Conservation (phyloP, 2,329 filamentous ascomycete genomes). For the Scorias spongiosa region DNA sequence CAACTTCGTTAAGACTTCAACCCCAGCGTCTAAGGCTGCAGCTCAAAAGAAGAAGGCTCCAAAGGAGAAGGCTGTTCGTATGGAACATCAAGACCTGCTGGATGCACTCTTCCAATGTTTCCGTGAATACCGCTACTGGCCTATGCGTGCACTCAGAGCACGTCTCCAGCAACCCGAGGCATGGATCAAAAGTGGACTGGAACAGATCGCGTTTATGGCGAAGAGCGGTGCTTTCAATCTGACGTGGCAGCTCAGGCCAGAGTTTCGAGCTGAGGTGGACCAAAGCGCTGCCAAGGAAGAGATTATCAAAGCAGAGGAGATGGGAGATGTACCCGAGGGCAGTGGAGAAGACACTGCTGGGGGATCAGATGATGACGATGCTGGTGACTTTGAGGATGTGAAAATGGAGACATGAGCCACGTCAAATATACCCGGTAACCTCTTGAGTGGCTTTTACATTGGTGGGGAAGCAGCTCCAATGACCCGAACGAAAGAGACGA, state of each 20-base stretch:
- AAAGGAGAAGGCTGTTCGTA: slow-evolving; percentile 77
- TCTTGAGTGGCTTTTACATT: too few relatives aligned
- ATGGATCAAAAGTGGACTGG: slow-evolving; percentile 75
- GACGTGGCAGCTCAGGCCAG: slow-evolving; percentile 65
- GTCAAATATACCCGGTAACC: too few relatives aligned
- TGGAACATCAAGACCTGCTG: slow-evolving; percentile 74
- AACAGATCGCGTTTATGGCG: slow-evolving; percentile 68
- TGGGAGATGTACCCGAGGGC: slow-evolving; percentile 17
- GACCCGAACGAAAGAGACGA: too few relatives aligned
- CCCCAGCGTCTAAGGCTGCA: slow-evolving; percentile 6
- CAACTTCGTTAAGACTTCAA: slow-evolving; percentile 21
- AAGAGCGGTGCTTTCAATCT: slow-evolving; percentile 74
- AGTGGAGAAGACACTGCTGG: slow-evolving; percentile 21
- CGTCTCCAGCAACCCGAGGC: slow-evolving; percentile 74
- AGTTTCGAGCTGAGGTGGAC: slow-evolving; percentile 44
- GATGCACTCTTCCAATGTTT: slow-evolving; percentile 76
- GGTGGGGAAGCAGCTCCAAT: too few relatives aligned
- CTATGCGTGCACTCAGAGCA: slow-evolving; percentile 71
- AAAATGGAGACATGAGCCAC: slow-evolving; percentile 11
- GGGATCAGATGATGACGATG: slow-evolving; percentile 37
- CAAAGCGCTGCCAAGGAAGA: slow-evolving; percentile 23
- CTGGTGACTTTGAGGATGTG: slow-evolving; percentile 31
- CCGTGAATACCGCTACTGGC: slow-evolving; percentile 79
- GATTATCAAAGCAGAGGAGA: slow-evolving; percentile 14
- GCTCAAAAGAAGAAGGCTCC: slow-evolving; percentile 31